Evolutionary conservation across 495 filamentous ascomycete genomes (phyloP).

Genomic region (Acidiella bohemica): DNA sequence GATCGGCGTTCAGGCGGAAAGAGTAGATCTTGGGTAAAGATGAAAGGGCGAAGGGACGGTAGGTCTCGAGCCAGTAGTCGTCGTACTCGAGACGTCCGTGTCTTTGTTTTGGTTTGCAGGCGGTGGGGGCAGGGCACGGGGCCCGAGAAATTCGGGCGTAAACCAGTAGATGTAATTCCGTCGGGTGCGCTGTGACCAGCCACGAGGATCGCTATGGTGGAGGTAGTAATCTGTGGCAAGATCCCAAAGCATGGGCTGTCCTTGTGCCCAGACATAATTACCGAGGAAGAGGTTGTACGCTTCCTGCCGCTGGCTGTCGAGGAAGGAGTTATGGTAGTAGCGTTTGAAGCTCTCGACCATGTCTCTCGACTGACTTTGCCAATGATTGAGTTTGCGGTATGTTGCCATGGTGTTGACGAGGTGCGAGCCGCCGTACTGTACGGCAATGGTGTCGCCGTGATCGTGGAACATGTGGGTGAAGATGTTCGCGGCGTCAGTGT

Average conservation of each 20-base stretch:
- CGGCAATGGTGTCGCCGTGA: conserved; percentile 92
- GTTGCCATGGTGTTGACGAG: conserved; percentile 98
- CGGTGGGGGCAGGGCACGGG: conserved; percentile 29
- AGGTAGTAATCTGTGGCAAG: conserved; percentile 92
- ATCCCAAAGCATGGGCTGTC: conserved; percentile 96
- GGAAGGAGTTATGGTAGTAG: conserved; percentile 97
- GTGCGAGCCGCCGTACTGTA: conserved; percentile 95
- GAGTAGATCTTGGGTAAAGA: conserved; percentile 81
- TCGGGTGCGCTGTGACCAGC: conserved; percentile 49
- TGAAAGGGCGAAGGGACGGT: conserved; percentile 71
- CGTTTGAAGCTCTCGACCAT: conserved; percentile 99
- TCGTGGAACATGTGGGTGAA: conserved; percentile 97
- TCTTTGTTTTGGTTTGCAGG: conserved; percentile 33
- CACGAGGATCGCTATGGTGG: conserved; percentile 72
- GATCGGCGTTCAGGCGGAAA: conserved; percentile 76
- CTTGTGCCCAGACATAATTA: conserved; percentile 84
- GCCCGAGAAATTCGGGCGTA: conserved; percentile 59
- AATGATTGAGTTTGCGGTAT: conserved; percentile 96
- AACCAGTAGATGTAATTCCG: conserved; percentile 77
- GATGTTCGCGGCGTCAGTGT: conserved; percentile 86
- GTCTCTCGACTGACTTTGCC: conserved; percentile 91
- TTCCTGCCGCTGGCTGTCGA: conserved; percentile 91
- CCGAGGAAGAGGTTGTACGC: conserved; percentile 96
- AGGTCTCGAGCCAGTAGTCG: conserved; percentile 98
- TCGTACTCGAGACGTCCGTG: conserved; percentile 46